phyloP scores from a whole-genome alignment of 1,139 yeast genomes.

The Suzukiozyma palmioleophila region DNA sequence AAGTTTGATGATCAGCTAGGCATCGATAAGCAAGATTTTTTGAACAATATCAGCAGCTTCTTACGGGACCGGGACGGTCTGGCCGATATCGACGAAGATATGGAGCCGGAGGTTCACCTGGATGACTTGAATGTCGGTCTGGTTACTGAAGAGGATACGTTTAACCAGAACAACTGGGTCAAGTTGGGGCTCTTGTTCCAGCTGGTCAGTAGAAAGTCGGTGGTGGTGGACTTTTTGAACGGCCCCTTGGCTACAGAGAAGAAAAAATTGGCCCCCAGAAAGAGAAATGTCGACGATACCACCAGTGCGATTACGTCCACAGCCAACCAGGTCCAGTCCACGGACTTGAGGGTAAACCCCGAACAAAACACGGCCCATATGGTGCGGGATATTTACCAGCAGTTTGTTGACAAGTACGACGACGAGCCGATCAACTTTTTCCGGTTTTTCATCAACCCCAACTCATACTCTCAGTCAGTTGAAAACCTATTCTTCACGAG shows the following conservation, averaged over 20 bases:
- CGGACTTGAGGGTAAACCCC: constrained; percentile 44
- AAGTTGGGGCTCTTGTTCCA: constrained; percentile 54
- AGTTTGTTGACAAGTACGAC: constrained; percentile 25
- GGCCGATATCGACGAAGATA: constrained; percentile 8
- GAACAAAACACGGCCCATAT: constrained; percentile 59
- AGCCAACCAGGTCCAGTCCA: constrained; percentile 50
- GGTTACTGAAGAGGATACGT: constrained; percentile 19
- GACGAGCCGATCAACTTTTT: constrained; percentile 52
- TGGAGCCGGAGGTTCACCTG: constrained; percentile 6
- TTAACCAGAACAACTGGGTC: constrained; percentile 52
- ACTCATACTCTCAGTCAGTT: constrained; percentile 70
- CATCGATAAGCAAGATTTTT: constrained; percentile 45
- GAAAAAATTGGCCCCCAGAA: constrained; percentile 33
- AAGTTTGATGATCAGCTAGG: constrained; percentile 50
- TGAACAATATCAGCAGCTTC: constrained; percentile 33
- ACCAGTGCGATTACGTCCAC: constrained; percentile 37
- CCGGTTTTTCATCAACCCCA: constrained; percentile 67
- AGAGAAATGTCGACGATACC: constrained; percentile 41
- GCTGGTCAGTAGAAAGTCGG: constrained; percentile 43
- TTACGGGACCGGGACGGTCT: constrained; percentile 2
- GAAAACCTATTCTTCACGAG: constrained; percentile 83
- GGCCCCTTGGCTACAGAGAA: constrained; percentile 72
- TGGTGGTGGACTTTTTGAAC: constrained; percentile 55
- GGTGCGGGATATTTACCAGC: constrained; percentile 47
- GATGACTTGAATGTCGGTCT: constrained; percentile 3